A percentile compares a stretch with the other conserved stretches of the same genome.
Evolutionary conservation across 345 rosid genomes (phyloP).

Genomic region (Eucalyptus marginata): DNA sequence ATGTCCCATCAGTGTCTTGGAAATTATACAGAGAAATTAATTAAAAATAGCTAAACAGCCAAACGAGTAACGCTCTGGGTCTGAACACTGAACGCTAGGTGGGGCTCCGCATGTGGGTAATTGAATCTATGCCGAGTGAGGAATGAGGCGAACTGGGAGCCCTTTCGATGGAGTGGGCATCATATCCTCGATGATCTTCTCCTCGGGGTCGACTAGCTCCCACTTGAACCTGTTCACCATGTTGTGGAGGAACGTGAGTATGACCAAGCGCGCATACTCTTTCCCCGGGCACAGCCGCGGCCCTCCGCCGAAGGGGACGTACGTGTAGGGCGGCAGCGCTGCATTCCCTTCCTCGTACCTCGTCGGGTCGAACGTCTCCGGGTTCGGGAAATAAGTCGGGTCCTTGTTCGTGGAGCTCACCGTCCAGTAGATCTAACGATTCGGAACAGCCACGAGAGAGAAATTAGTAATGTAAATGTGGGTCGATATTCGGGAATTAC

Average conservation of each 20-base stretch:
- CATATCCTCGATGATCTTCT: neutral
- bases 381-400: neutral
- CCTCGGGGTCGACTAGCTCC: neutral
- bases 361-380: neutral
- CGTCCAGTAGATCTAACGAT: neutral
- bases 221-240: neutral
- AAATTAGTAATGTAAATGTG: neutral
- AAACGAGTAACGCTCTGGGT: neutral
- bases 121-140: neutral
- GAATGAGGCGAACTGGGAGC: neutral
- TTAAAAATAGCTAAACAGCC: neutral
- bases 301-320: slow-evolving; percentile 5
- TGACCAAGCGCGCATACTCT: slow-evolving; percentile 1
- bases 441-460: neutral
- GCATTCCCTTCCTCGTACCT: neutral
- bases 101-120: neutral
- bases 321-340: neutral
- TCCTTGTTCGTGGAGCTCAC: neutral
- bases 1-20: neutral
- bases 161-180: neutral
- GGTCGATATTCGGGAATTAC: neutral
- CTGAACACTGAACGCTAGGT: neutral
- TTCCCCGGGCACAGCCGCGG: slow-evolving; percentile 7
- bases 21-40: neutral
- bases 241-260: neutral